Percentiles rank a stretch among this genome's conserved stretches.
Evolutionary conservation across 495 filamentous ascomycete species (phyloP).

Genomic region (Platismatia glauca): DNA sequence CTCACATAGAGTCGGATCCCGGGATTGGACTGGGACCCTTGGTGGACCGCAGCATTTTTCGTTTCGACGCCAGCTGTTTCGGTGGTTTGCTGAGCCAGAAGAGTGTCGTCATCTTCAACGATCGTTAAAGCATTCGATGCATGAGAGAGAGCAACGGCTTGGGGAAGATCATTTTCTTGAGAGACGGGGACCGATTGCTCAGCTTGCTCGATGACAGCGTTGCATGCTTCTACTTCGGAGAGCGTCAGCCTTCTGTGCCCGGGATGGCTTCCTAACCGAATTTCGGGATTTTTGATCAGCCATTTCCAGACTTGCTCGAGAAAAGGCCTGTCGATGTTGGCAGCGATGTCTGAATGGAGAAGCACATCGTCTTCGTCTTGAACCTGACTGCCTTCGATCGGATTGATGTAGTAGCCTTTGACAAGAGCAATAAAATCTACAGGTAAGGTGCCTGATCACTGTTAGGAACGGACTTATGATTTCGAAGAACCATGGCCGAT

Average conservation of each 20-base stretch:
- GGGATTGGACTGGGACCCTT: conserved; percentile 2
- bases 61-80: not conserved
- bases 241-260: conserved; percentile 40
- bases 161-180: not conserved
- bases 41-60: not conserved
- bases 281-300: conserved; percentile 45
- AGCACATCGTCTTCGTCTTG: not conserved
- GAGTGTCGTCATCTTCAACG: not conserved
- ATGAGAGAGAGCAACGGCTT: not conserved
- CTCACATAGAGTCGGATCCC: conserved; percentile 47
- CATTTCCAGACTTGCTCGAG: conserved; percentile 49
- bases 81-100: not conserved
- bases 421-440: conserved; percentile 34
- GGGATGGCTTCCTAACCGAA: conserved; percentile 37
- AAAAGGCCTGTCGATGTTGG: conserved; percentile 41
- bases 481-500: not conserved
- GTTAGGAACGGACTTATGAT: not conserved
- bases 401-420: conserved; percentile 34
- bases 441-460: conserved; percentile 33
- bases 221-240: conserved; percentile 34
- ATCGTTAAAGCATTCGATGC: not conserved
- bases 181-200: not conserved
- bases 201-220: not conserved
- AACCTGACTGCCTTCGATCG: not conserved
- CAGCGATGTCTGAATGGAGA: not conserved